phyloP scores from a whole-genome alignment of 805 yeast genomes.

The Wickerhamiella slavikovae region DNA sequence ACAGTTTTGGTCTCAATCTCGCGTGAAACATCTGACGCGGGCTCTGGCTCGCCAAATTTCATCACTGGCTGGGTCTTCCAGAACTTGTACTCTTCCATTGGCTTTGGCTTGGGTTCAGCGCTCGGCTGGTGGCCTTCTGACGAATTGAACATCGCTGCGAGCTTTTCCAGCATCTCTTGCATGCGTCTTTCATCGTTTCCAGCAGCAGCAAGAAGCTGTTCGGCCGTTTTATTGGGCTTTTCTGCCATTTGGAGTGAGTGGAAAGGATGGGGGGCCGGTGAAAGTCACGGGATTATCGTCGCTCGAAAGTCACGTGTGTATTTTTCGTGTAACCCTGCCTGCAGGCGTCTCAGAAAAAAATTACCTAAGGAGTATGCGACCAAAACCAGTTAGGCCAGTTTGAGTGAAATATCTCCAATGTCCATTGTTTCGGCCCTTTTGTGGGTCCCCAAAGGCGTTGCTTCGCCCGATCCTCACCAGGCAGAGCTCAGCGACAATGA shows the following conservation, averaged over 20 bases:
- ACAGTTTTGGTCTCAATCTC: constrained; percentile 64
- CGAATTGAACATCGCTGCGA: constrained; percentile 1
- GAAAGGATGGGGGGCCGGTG: no score
- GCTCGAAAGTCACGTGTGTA: no score
- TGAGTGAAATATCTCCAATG: not conserved
- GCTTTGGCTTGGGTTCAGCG: constrained; percentile 10
- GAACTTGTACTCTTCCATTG: constrained; percentile 80
- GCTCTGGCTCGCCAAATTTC: constrained; percentile 43
- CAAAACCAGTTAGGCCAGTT: not conserved
- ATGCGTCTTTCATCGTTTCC: not conserved
- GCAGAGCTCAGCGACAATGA: constrained; percentile 82
- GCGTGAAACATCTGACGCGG: constrained; percentile 34
- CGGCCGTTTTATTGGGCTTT: no score
- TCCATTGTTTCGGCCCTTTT: constrained; percentile 53
- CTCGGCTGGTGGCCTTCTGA: not conserved
- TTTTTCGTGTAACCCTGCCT: no score
- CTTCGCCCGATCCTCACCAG: constrained; percentile 78
- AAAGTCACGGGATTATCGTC: no score
- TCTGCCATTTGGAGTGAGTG: no score
- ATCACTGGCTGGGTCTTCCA: constrained; percentile 98
- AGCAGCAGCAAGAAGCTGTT: no score
- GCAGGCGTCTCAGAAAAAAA: no score
- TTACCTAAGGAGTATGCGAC: no score
- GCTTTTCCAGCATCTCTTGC: not conserved
- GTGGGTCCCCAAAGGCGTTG: constrained; percentile 95